Evolutionary conservation across 2,329 filamentous ascomycete genomes (phyloP), one percentile per base, ranked within the genome.

Genomic region (Acrocalymma vagum): DNA sequence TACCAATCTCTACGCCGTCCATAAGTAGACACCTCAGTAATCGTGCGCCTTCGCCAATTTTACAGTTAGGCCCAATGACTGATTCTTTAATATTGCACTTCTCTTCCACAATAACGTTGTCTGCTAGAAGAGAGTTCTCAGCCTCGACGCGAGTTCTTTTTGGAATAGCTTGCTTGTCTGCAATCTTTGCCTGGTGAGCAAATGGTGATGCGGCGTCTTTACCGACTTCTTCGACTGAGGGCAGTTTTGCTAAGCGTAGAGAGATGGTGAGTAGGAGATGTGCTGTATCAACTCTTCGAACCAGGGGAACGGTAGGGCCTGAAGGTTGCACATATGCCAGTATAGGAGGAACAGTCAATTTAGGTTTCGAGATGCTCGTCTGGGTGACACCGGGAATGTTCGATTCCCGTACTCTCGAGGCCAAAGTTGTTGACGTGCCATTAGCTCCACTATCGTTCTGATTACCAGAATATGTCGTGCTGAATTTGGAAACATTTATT

Each of bases 81-180:
- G 80, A 87, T 70, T 96, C 90, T 69, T 96, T 96, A 72, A 99
- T 88, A n/a, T 91, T 87, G 16, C 84, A 86, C 67, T 93, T 93
- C 58, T 93, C 89, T 62, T 93, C 89, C 0, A 97, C 85, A 1
- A 85, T 90, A 26, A 95, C 90, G 61, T 96, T 96, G 42, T 93
- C 88, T 1, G 84, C 93, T 24, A 97, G 82, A 3, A 97, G 78
- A 52, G 84, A 89, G 73, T 96, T 93, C 30, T 83, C 79, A 56
- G 86, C 83, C 14, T 89, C 91, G 40, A 97, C 88, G 4, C 90
- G 94, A 30, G 88, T 91, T 37, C 86, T 85, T 22, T 83, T 78
- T 39, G 91, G 90, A 22, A 97, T 85, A 16, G 87, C 87, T 40
- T 90, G 86, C 0, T 90, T 88, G 60, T 94, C 88, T 2, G 90